phyloP scores from a whole-genome alignment of 306 rosid genomes.

The Casuarina cunninghamiana region DNA sequence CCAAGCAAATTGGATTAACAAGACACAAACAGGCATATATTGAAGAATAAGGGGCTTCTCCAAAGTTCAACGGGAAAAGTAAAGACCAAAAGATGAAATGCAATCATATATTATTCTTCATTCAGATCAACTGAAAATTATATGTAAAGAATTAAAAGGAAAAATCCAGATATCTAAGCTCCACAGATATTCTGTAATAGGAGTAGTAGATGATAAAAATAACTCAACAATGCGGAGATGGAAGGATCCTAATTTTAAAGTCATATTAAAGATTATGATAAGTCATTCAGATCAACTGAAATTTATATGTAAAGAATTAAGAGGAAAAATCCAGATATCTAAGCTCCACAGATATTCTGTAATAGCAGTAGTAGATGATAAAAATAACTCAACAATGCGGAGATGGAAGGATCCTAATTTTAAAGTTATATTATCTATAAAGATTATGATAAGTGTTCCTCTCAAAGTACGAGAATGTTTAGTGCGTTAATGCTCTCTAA shows the following conservation, averaged over 20 bases:
- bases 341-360: not conserved
- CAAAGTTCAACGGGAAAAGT: not conserved
- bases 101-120: not conserved
- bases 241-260: not conserved
- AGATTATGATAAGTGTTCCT: not conserved
- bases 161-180: not conserved
- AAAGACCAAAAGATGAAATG: not conserved
- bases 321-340: not conserved
- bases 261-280: no score
- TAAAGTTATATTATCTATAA: not conserved
- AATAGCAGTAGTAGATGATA: not conserved
- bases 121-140: not conserved
- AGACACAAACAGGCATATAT: not conserved
- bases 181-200: not conserved
- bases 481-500: constrained; percentile 12
- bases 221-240: not conserved
- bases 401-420: not conserved
- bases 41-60: not conserved
- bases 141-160: not conserved
- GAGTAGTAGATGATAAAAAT: not conserved
- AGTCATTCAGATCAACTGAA: not conserved
- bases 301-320: not conserved
- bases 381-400: not conserved
- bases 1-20: not conserved
- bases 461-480: constrained; percentile 4